Evolutionary conservation across 495 filamentous ascomycete genomes (phyloP).

Genomic region (Penicillium herquei): DNA sequence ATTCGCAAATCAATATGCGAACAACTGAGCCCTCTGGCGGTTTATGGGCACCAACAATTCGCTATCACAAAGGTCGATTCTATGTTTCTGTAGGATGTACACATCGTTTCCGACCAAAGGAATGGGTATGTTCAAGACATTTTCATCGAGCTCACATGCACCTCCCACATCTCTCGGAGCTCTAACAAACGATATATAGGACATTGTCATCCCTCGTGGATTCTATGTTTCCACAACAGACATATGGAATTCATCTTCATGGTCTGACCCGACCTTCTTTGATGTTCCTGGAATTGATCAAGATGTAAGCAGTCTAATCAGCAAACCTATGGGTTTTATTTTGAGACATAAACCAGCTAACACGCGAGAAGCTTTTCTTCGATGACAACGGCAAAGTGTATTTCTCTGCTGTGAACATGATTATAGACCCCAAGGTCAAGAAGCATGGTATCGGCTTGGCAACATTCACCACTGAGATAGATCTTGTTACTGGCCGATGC

Average conservation of each 20-base stretch:
- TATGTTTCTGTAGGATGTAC: slow-evolving; percentile 10
- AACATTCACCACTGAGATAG: slow-evolving; percentile 12
- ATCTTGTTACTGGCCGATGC: slow-evolving; percentile 15
- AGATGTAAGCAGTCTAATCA: slow-evolving; percentile 5
- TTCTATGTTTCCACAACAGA: background rate
- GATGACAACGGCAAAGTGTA: slow-evolving; percentile 23
- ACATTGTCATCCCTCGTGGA: background rate
- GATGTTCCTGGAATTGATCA: slow-evolving; percentile 18
- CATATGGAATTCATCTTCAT: slow-evolving; percentile 12
- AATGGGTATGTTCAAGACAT: background rate
- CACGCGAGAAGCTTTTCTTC: slow-evolving; percentile 13
- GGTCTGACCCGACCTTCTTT: slow-evolving; percentile 22
- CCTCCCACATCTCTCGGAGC: background rate
- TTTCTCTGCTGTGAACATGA: slow-evolving; percentile 1
- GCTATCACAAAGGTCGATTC: slow-evolving; percentile 21
- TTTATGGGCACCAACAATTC: slow-evolving; percentile 23
- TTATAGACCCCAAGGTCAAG: background rate
- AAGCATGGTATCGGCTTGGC: slow-evolving; percentile 10
- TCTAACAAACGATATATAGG: background rate
- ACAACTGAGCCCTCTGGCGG: slow-evolving; percentile 19
- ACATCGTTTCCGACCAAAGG: background rate
- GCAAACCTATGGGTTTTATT: background rate
- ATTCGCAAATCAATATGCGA: slow-evolving; percentile 11
- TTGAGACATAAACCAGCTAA: no score
- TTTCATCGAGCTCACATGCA: background rate